Conservation (phyloP, 148 eudicot species). For the Fagopyrum tataricum region DNA sequence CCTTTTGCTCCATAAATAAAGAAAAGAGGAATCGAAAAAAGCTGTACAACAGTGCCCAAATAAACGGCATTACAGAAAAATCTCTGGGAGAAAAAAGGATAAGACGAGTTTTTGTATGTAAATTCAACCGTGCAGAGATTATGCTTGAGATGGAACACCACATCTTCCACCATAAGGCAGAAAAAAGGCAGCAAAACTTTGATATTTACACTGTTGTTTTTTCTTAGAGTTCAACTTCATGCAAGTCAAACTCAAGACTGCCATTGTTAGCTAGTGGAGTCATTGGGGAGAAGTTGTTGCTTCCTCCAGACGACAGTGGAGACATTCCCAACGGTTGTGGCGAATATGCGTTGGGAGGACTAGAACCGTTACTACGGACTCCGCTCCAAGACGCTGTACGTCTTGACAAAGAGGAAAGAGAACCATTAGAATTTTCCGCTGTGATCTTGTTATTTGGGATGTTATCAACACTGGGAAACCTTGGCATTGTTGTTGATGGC, state of each 20-base stretch:
- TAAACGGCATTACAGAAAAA: not conserved
- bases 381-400: conserved; percentile 88
- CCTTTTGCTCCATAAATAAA: not conserved
- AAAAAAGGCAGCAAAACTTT: conserved; percentile 20
- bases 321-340: conserved; percentile 41
- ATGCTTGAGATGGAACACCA: not conserved
- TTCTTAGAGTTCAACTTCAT: conserved; percentile 77
- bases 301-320: conserved; percentile 35
- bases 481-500: conserved; percentile 43
- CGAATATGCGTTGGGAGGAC: conserved; percentile 27
- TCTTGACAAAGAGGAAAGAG: conserved; percentile 42
- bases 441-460: conserved; percentile 34
- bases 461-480: conserved; percentile 66
- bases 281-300: conserved; percentile 23
- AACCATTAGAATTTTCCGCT: conserved; percentile 17
- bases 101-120: not conserved
- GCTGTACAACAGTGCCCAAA: conserved; percentile 11
- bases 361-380: conserved; percentile 28
- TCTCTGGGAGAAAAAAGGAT: not conserved
- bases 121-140: not conserved
- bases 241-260: conserved; percentile 63
- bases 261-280: conserved; percentile 32
- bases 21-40: not conserved
- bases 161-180: not conserved
- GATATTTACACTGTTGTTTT: conserved; percentile 25